Base-by-base conservation (phyloP, 139 green algal species). In the Spirogloea muscicola region DNA sequence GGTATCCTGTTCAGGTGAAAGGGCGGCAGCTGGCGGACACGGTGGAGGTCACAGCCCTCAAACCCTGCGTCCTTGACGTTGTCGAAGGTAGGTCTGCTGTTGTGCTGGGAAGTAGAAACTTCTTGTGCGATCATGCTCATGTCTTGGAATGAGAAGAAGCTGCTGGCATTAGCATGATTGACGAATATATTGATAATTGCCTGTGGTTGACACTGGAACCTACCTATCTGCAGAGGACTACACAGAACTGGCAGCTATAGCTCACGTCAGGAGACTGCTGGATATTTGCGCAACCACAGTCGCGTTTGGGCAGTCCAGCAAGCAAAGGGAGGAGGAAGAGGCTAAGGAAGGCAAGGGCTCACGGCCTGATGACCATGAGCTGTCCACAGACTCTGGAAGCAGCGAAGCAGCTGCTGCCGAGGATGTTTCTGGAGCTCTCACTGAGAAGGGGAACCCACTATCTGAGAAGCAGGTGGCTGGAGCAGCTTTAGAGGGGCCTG, bases 141-240 rank as follows among this genome's bases (percentile, higher is more conserved):
- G 46, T 55, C 46, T 31, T 21, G 46, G 46, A 31, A 21, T 21
- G 46, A 55, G 46, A n/a, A n/a, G n/a, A n/a, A n/a, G n/a, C n/a
- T n/a, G n/a, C n/a, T n/a, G n/a, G n/a, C n/a, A n/a, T n/a, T n/a
- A n/a, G n/a, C n/a, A n/a, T n/a, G n/a, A n/a, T n/a, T n/a, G n/a
- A n/a, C n/a, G n/a, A n/a, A n/a, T n/a, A n/a, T n/a, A n/a, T n/a
- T n/a, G n/a, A n/a, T n/a, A n/a, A n/a, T n/a, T n/a, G n/a, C 16
- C 27, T 64, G 59, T 29, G n/a, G 59, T 13, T 68, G 59, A 55
- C n/a, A 27, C 27, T 64, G 59, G 59, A 27, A 36, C 25, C 48
- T n/a, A n/a, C n/a, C n/a, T 29, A 55, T 65, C 33, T n/a, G 13
- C 73, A 81, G 73, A 79, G 49, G 67, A 81, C 29, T 81, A 81